Conservation (phyloP, 148 eudicot genomes). For the Fallopia convolvulus region DNA sequence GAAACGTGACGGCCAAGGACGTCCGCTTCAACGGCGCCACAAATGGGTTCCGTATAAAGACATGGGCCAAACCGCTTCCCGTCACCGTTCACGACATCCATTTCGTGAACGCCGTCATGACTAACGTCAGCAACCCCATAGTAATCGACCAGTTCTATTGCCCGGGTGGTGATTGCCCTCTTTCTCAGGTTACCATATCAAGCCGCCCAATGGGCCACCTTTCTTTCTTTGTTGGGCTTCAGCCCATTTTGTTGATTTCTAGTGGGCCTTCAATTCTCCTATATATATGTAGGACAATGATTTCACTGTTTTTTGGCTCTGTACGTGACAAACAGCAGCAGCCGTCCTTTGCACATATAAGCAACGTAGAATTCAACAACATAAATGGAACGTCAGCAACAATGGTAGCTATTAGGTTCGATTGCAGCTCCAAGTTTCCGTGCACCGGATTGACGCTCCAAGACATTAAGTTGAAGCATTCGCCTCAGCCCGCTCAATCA, state of each 20-base stretch:
- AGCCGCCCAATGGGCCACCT: background rate
- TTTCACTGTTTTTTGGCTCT: background rate
- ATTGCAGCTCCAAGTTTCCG: slow-evolving; percentile 47
- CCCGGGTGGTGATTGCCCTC: slow-evolving; percentile 15
- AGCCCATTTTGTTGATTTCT: no score
- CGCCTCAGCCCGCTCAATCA: slow-evolving; percentile 18
- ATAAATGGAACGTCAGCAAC: slow-evolving; percentile 46
- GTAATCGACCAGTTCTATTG: slow-evolving; percentile 59
- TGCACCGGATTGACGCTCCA: slow-evolving; percentile 35
- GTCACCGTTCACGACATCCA: slow-evolving; percentile 32
- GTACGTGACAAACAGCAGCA: background rate
- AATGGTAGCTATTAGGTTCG: slow-evolving; percentile 29
- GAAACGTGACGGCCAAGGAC: slow-evolving; percentile 44
- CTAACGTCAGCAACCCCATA: slow-evolving; percentile 50
- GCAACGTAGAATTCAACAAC: slow-evolving; percentile 26
- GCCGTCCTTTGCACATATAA: slow-evolving; percentile 51
- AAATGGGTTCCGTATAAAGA: slow-evolving; percentile 68
- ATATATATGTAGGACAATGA: background rate
- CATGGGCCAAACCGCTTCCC: slow-evolving; percentile 30
- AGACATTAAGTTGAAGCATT: slow-evolving; percentile 29
- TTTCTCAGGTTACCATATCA: background rate
- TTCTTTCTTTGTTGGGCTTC: no score
- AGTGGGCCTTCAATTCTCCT: no score
- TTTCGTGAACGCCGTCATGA: slow-evolving; percentile 37
- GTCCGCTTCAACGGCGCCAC: slow-evolving; percentile 32